Evolutionary conservation across 2,329 filamentous ascomycete species (phyloP), one percentile per base, ranked within the genome.

Genomic region (Lomentospora prolificans): DNA sequence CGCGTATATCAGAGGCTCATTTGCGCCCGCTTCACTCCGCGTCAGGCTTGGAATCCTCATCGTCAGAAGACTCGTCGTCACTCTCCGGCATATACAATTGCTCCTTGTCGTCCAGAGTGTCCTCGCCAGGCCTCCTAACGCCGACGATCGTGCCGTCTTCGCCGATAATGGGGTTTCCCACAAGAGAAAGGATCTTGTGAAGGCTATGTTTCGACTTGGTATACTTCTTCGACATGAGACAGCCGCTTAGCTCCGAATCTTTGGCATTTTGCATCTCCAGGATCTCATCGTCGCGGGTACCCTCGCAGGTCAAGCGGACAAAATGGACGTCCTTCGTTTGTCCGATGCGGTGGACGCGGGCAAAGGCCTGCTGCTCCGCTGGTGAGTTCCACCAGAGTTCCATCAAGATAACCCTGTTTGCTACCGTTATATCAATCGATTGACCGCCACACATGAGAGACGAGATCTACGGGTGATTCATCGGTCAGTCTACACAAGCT

Each of bases 371-470:
- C n/a, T 81, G 70, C 60, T 89, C 84, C 0, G 74, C 66, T 0
- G 75, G 71, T 1, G 67, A 66, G 57, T 89, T 88, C 81, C 81
- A 89, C 79, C 79, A 84, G 0, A 72, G 67, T 30, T 84, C 80
- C 0, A 79, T 53, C 0, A 78, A 67, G 19, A 84, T 80, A 22
- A 81, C 76, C 3, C 79, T 73, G 51, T 79, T 81, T 1, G 74
- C 75, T 2, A 59, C 65, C 0, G 64, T 69, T 0, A 78, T 57
- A 41, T 77, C 76, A 53, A 73, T 69, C 25, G 66, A 69, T 10
- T 71, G 67, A 0, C 67, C 67, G 1, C 72, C 70, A 12, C 65
- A 67, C 14, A 58, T 63, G 31, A 75, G 58, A 0, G 69, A 68
- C 0, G 67, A 58, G 3, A 76, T 56, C 69, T 75, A 12, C 10